phyloP scores from a whole-genome alignment of 169 alveolate genomes.

The Plasmodium inui region DNA sequence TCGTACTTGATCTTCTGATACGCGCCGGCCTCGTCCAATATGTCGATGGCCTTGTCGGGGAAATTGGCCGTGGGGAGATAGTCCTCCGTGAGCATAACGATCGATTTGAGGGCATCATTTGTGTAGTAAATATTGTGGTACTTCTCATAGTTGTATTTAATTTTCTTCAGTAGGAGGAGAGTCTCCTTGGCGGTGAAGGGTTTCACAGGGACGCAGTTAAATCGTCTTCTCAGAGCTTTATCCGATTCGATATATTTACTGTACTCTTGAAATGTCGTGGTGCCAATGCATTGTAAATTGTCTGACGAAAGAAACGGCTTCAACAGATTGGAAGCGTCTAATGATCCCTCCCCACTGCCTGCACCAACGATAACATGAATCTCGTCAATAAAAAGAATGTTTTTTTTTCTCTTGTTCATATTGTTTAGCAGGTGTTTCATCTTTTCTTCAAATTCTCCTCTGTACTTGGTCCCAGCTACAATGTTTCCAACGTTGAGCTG shows the following conservation, averaged over 20 bases:
- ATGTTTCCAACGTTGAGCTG: conserved; percentile 81
- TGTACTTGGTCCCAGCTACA: conserved; percentile 90
- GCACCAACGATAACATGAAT: conserved; percentile 90
- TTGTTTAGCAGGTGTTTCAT: conserved; percentile 88
- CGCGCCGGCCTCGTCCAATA: conserved; percentile 91
- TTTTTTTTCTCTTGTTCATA: conserved; percentile 85
- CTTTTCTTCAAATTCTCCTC: conserved; percentile 94
- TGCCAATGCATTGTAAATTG: conserved; percentile 88
- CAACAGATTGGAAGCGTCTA: conserved; percentile 92
- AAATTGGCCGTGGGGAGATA: conserved; percentile 83
- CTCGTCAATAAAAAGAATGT: conserved; percentile 91
- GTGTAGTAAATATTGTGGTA: conserved; percentile 88
- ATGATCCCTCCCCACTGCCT: conserved; percentile 90
- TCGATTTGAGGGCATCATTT: conserved; percentile 78
- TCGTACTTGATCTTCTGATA: conserved; percentile 84
- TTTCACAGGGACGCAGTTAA: conserved; percentile 88
- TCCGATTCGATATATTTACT: conserved; percentile 85
- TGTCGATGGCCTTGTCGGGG: conserved; percentile 91
- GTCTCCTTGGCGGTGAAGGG: conserved; percentile 86
- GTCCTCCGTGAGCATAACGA: conserved; percentile 79
- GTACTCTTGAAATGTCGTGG: conserved; percentile 85
- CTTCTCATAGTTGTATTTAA: conserved; percentile 85
- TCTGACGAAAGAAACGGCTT: conserved; percentile 92
- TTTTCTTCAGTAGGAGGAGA: conserved; percentile 82
- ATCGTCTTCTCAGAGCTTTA: conserved; percentile 90